Percentiles rank a stretch among this genome's conserved stretches.
Conservation (phyloP, 139 green algal species). For the Haematococcus lacustris region DNA sequence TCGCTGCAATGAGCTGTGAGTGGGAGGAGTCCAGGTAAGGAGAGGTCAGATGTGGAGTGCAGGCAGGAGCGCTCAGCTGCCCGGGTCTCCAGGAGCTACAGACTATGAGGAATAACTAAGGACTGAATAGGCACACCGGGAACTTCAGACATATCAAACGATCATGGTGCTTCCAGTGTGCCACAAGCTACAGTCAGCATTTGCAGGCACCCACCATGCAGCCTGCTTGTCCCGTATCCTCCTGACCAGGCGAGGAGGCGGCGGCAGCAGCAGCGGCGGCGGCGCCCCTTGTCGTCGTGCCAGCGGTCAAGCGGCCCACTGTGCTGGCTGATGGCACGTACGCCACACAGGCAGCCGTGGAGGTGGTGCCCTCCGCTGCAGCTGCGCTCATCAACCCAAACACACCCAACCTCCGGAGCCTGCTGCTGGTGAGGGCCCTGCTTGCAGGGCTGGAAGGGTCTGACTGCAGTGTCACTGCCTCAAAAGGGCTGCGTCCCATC, state of each 20-base stretch:
- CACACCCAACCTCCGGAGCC: conserved; percentile 48
- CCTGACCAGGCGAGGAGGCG: conserved; percentile 11
- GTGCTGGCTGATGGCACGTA: conserved; percentile 97
- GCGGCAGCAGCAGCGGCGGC: neutral
- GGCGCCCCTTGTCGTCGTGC: neutral
- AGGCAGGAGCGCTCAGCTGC: too few species aligned
- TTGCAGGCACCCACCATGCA: too few species aligned
- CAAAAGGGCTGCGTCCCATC: too few species aligned
- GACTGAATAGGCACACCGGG: too few species aligned
- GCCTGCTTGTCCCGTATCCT: too few species aligned
- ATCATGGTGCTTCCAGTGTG: too few species aligned
- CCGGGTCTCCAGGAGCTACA: too few species aligned
- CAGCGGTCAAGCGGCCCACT: conserved; percentile 55
- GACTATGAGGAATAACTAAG: too few species aligned
- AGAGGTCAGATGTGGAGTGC: too few species aligned
- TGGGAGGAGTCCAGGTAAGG: neutral
- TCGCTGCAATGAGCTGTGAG: neutral
- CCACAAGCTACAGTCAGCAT: too few species aligned
- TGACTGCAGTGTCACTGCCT: too few species aligned
- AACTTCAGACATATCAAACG: too few species aligned
- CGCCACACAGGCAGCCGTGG: conserved; percentile 73
- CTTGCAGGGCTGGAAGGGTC: neutral
- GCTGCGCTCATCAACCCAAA: neutral
- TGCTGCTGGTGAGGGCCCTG: conserved; percentile 40
- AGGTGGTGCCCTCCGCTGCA: conserved; percentile 9